A percentile compares a stretch with the other conserved stretches of the same genome.
Conservation (phyloP, 495 filamentous ascomycete species). For the Elaphomyces granulatus region DNA sequence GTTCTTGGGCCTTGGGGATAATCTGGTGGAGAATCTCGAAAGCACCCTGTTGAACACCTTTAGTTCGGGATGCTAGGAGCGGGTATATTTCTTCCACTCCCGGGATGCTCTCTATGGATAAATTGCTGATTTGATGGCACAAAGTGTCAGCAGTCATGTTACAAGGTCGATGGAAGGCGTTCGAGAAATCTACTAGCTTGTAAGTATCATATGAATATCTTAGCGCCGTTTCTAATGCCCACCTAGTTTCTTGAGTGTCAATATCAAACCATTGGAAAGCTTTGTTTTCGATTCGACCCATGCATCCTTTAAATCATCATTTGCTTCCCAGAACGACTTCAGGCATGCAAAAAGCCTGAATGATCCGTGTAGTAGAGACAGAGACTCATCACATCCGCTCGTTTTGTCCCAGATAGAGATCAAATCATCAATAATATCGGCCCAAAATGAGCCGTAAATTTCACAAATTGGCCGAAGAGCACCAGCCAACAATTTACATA, state of each 20-base stretch:
- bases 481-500: constrained; percentile 47
- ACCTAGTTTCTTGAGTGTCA: constrained; percentile 31
- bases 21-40: constrained; percentile 67
- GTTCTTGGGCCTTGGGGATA: constrained; percentile 62
- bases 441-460: constrained; percentile 81
- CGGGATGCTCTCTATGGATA: constrained; percentile 40
- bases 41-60: constrained; percentile 59
- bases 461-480: constrained; percentile 57
- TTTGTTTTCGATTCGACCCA: constrained; percentile 37
- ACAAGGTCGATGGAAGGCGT: constrained; percentile 45
- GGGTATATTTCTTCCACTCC: constrained; percentile 50
- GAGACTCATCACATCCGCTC: constrained; percentile 25
- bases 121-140: constrained; percentile 42
- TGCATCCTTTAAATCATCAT: constrained; percentile 75
- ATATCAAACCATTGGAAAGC: constrained; percentile 43
- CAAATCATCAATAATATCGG: constrained; percentile 45
- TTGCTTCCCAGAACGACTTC: constrained; percentile 40
- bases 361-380: constrained; percentile 53
- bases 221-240: constrained; percentile 1
- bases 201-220: neutral
- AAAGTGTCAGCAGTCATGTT: constrained; percentile 57
- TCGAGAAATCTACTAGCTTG: constrained; percentile 26
- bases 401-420: constrained; percentile 38
- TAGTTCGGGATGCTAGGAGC: constrained; percentile 61
- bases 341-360: constrained; percentile 55